Conservation (phyloP, 2,329 filamentous ascomycete species). For the Aspergillus hortae region DNA sequence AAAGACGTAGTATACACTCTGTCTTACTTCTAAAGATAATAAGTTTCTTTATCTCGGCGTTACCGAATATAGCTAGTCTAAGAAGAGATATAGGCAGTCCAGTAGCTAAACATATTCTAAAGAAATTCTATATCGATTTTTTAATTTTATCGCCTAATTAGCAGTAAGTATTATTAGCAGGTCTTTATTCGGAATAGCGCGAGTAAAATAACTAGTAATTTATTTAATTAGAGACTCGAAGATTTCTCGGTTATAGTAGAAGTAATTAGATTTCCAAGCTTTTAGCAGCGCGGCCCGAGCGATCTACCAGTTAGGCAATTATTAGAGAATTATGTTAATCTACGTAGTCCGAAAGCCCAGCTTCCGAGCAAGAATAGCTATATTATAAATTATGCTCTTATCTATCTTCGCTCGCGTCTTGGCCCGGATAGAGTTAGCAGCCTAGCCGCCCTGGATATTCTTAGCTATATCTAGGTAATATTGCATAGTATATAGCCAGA, state of each 20-base stretch:
- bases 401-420: neutral
- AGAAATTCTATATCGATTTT: conserved; percentile 5
- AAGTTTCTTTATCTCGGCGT: neutral
- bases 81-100: conserved; percentile 2
- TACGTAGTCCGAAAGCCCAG: conserved; percentile 1
- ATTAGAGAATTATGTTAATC: neutral
- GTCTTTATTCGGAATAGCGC: conserved; percentile 2
- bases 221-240: conserved; percentile 2
- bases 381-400: neutral
- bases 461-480: conserved; percentile 19
- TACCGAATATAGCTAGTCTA: neutral
- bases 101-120: conserved; percentile 1
- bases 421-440: conserved; percentile 1
- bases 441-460: conserved; percentile 2
- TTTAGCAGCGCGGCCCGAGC: conserved; percentile 4
- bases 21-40: conserved; percentile 4
- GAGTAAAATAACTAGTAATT: conserved; percentile 3
- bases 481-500: conserved; percentile 32
- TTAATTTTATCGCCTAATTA: conserved; percentile 1
- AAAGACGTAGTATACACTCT: conserved; percentile 2
- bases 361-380: conserved; percentile 3
- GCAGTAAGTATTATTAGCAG: neutral
- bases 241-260: neutral
- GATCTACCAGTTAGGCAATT: conserved; percentile 3
- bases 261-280: conserved; percentile 2